These are phyloP conservation scores for Warburgia ugandensis DNA, from an alignment of 164 flowering plant species.

Conservation along the genomic window DNA sequence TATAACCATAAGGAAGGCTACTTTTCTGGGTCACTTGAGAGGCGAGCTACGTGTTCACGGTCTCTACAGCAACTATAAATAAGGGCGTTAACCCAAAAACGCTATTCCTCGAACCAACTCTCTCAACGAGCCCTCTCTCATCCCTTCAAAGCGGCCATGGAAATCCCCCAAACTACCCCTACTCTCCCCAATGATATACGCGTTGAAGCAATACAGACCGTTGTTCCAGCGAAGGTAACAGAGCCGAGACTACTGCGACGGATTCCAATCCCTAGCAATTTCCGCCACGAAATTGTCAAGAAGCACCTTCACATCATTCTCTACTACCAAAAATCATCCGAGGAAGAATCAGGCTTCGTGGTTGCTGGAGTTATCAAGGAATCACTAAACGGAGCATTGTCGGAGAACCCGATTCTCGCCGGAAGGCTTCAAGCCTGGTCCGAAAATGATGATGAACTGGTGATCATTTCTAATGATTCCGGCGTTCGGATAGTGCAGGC, in stretches of 20 bases:
- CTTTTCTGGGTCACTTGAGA: too few relatives aligned
- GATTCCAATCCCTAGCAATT: not conserved
- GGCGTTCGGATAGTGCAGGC: slow-evolving; percentile 12
- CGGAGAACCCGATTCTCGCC: slow-evolving; percentile 3
- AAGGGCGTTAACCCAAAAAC: too few relatives aligned
- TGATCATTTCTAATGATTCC: slow-evolving; percentile 3
- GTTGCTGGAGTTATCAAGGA: slow-evolving; percentile 11
- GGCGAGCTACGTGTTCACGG: too few relatives aligned
- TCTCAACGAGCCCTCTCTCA: too few relatives aligned
- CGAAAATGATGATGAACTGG: not conserved
- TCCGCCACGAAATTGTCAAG: not conserved
- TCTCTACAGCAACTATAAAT: too few relatives aligned
- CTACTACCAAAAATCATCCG: slow-evolving; percentile 5
- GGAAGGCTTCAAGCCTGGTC: slow-evolving; percentile 6
- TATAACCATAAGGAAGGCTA: too few relatives aligned
- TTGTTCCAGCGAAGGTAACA: slow-evolving; percentile 5
- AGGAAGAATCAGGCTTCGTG: slow-evolving; percentile 3
- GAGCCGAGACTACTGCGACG: slow-evolving; percentile 3
- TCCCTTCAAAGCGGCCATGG: too few relatives aligned
- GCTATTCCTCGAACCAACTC: too few relatives aligned
- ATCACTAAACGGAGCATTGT: slow-evolving; percentile 2
- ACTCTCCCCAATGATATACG: not conserved
- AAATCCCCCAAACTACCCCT: too few relatives aligned
- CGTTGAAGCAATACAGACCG: slow-evolving; percentile 6
- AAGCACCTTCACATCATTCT: slow-evolving; percentile 8